Conservation (phyloP, 441 rosid genomes). For the Pelargonium australe region DNA sequence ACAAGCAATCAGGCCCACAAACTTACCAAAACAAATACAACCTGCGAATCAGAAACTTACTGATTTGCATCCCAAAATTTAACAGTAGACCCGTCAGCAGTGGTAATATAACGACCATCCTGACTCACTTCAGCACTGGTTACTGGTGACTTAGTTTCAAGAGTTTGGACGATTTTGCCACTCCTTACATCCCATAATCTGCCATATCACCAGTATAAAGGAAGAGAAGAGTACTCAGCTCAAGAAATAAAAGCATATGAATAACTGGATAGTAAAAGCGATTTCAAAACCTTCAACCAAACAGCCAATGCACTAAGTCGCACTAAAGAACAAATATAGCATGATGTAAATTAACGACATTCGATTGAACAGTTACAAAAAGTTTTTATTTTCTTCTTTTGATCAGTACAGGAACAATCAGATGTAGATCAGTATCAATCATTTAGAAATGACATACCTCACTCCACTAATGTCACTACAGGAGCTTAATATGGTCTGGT, state of each 20-base stretch:
- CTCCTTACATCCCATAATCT: slow-evolving; percentile 92
- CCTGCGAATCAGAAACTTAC: slow-evolving; percentile 37
- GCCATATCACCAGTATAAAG: slow-evolving; percentile 14
- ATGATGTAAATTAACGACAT: not conserved
- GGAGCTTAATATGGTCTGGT: slow-evolving; percentile 84
- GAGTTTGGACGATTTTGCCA: slow-evolving; percentile 69
- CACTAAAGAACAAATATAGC: not conserved
- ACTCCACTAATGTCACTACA: slow-evolving; percentile 82
- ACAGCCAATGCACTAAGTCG: not conserved
- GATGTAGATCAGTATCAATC: no score
- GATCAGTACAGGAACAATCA: no score
- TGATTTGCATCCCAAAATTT: slow-evolving; percentile 96
- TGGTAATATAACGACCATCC: slow-evolving; percentile 84
- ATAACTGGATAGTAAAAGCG: not conserved
- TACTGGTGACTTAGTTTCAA: slow-evolving; percentile 77
- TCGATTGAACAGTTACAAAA: not conserved
- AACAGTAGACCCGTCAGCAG: slow-evolving; percentile 80
- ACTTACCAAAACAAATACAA: not conserved
- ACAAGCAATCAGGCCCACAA: slow-evolving; percentile 5
- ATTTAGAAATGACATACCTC: not conserved
- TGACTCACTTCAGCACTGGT: slow-evolving; percentile 94
- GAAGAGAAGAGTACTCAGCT: not conserved
- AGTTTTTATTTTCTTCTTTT: not conserved
- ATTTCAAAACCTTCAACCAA: not conserved
- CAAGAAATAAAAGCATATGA: not conserved